These are phyloP conservation scores for Mycena galericulata DNA, from an alignment of 768 basidiomycete species.

Conservation along the genomic window DNA sequence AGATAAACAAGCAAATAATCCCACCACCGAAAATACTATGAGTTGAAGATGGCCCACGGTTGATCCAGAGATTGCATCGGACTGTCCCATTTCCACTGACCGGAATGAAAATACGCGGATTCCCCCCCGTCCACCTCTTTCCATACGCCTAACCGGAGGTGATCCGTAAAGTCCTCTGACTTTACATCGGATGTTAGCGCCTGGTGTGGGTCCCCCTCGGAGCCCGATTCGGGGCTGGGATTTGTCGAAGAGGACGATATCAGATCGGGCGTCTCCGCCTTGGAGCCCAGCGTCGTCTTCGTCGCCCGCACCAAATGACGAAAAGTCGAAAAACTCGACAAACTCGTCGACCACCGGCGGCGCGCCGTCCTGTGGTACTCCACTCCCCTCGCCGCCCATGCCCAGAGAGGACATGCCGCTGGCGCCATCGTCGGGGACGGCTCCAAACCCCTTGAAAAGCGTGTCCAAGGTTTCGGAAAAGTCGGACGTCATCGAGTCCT, in stretches of 20 bases:
- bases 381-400: conserved; percentile 48
- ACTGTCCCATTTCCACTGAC: conserved; percentile 81
- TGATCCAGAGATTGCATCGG: conserved; percentile 73
- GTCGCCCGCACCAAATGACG: conserved; percentile 65
- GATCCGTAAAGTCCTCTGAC: conserved; percentile 65
- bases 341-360: conserved; percentile 59
- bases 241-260: conserved; percentile 78
- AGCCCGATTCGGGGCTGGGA: conserved; percentile 80
- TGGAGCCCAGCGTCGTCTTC: conserved; percentile 72
- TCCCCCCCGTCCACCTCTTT: conserved; percentile 84
- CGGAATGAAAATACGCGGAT: conserved; percentile 71
- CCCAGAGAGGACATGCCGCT: conserved; percentile 49
- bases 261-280: conserved; percentile 82
- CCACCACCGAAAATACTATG: conserved; percentile 55
- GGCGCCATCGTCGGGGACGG: conserved; percentile 48
- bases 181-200: conserved; percentile 62
- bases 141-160: conserved; percentile 68
- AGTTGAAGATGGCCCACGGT: conserved; percentile 79
- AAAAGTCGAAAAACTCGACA: conserved; percentile 77
- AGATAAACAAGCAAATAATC: conserved; percentile 51
- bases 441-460: conserved; percentile 68
- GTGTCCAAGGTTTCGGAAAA: conserved; percentile 72
- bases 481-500: conserved; percentile 58
- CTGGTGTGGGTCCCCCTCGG: conserved; percentile 68
- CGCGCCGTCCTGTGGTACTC: conserved; percentile 36